A percentile compares a stretch with the other conserved stretches of the same genome.
Conservation (phyloP, 768 basidiomycete genomes). For the Hebeloma cylindrosporum region DNA sequence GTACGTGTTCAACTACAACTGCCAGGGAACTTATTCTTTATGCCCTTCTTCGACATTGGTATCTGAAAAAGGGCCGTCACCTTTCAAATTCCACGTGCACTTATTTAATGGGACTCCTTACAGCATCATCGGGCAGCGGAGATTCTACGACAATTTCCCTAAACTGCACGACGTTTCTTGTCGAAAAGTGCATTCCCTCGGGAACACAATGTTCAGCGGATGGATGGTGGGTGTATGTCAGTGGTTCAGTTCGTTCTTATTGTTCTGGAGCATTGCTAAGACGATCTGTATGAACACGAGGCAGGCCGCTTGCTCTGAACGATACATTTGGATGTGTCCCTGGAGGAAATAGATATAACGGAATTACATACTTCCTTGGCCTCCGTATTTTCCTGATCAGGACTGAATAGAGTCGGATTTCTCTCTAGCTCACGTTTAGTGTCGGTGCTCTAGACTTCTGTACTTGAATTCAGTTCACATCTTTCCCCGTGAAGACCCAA, state of each 20-base stretch:
- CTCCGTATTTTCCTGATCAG: no score
- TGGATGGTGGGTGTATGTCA: neutral
- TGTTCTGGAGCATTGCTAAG: constrained; percentile 14
- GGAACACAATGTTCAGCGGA: constrained; percentile 1
- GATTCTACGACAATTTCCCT: constrained; percentile 13
- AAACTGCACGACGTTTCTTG: constrained; percentile 9
- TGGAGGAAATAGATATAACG: constrained; percentile 25
- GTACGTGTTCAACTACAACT: no score
- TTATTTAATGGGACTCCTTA: constrained; percentile 7
- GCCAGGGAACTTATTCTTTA: no score
- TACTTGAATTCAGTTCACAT: no score
- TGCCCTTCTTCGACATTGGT: no score
- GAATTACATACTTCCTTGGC: no score
- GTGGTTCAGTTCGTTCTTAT: constrained; percentile 18
- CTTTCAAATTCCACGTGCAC: constrained; percentile 8
- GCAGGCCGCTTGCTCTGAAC: neutral
- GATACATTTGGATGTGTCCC: constrained; percentile 1
- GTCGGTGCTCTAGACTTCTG: no score
- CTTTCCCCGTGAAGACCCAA: no score
- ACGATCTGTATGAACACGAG: constrained; percentile 15
- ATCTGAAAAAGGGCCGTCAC: constrained; percentile 6
- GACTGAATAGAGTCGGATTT: no score
- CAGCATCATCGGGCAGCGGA: constrained; percentile 6
- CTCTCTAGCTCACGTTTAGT: no score
- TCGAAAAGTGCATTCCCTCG: constrained; percentile 10